phyloP scores from a whole-genome alignment of 768 basidiomycete species.

The Podaxis sp. region DNA sequence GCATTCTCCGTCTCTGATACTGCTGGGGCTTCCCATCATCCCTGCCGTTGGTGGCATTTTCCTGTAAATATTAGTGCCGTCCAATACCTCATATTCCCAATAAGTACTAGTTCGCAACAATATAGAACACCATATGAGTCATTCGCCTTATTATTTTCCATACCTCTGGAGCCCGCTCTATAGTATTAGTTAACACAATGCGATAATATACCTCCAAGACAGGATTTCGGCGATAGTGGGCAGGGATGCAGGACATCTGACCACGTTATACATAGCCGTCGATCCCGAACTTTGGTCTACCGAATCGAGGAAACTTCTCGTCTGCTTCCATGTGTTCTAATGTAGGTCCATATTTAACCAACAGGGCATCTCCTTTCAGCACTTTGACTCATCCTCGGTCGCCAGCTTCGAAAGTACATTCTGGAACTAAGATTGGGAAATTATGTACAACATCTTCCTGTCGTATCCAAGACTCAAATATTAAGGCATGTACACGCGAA shows the following conservation, averaged over 20 bases:
- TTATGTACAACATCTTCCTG: conserved; percentile 4
- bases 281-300: background rate
- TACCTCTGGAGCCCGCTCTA: too few relatives aligned
- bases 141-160: too few relatives aligned
- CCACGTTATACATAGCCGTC: background rate
- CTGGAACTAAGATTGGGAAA: background rate
- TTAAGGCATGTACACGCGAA: conserved; percentile 9
- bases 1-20: background rate
- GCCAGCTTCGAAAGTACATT: background rate
- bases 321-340: background rate
- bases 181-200: too few relatives aligned
- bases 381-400: background rate
- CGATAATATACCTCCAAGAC: too few relatives aligned
- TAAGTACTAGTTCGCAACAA: too few relatives aligned
- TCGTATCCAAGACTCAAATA: conserved; percentile 7
- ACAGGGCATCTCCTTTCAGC: background rate
- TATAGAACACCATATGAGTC: too few relatives aligned
- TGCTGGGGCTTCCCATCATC: background rate
- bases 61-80: background rate
- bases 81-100: too few relatives aligned
- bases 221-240: too few relatives aligned
- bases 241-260: background rate
- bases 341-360: conserved; percentile 3
- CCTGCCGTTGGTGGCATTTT: background rate
- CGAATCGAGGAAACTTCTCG: background rate